Evolutionary conservation across 202 grass and related monocot species (phyloP).

Genomic region (Carex arenaria): DNA sequence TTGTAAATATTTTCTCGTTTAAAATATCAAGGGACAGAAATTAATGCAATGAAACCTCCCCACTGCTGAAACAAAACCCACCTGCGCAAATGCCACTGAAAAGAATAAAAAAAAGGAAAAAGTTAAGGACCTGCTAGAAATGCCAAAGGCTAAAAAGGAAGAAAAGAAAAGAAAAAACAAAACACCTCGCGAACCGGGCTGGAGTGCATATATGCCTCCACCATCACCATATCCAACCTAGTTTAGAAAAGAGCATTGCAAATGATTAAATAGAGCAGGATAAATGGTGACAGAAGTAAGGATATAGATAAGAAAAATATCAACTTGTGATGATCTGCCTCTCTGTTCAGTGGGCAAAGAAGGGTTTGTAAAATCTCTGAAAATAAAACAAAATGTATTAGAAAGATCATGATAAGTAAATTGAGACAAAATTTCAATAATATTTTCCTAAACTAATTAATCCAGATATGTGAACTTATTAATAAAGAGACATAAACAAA

Average conservation of each 20-base stretch:
- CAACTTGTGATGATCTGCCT: constrained; percentile 57
- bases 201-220: constrained; percentile 63
- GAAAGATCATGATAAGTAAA: not conserved
- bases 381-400: constrained; percentile 19
- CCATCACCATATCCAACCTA: constrained; percentile 79
- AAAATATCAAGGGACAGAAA: not conserved
- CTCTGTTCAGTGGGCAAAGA: constrained; percentile 92
- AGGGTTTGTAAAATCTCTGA: constrained; percentile 94
- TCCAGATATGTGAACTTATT: not conserved
- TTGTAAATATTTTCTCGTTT: not conserved
- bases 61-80: constrained; percentile 12
- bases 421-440: not conserved
- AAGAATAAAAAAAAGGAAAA: constrained; percentile 8
- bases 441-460: not conserved
- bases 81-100: constrained; percentile 74
- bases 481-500: constrained; percentile 15
- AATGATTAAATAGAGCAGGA: constrained; percentile 19
- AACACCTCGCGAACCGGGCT: constrained; percentile 63
- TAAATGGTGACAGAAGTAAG: not conserved
- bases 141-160: not conserved
- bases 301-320: constrained; percentile 1
- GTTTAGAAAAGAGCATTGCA: constrained; percentile 16
- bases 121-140: constrained; percentile 8
- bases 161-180: constrained; percentile 7
- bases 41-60: not conserved